Percentiles rank a stretch among this genome's conserved stretches.
Evolutionary conservation across 495 filamentous ascomycete genomes (phyloP).

Genomic region (Polyplosphaeria fusca): DNA sequence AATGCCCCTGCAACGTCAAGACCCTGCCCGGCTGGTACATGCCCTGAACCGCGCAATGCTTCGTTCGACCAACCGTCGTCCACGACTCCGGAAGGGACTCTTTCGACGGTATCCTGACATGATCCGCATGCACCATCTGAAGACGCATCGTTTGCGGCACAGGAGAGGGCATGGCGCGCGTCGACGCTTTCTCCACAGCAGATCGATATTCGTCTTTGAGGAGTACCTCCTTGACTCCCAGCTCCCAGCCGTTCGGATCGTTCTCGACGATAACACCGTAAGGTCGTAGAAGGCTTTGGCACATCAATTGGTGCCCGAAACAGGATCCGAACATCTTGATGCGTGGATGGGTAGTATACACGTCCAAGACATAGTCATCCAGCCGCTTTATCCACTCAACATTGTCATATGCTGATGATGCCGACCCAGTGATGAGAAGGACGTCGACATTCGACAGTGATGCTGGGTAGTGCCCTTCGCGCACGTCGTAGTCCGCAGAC

Average conservation of each 20-base stretch:
- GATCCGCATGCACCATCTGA: conserved; percentile 26
- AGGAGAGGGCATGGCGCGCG: not conserved
- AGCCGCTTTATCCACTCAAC: conserved; percentile 16
- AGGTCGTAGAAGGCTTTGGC: conserved; percentile 12
- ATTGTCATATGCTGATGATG: conserved; percentile 19
- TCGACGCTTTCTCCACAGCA: not conserved
- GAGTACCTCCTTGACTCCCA: conserved; percentile 15
- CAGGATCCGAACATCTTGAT: conserved; percentile 28
- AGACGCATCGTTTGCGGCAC: conserved; percentile 4
- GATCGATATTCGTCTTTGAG: conserved; percentile 8
- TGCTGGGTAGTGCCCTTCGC: conserved; percentile 7
- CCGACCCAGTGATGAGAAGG: conserved; percentile 27
- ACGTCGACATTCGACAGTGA: conserved; percentile 1
- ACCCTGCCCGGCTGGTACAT: conserved; percentile 21
- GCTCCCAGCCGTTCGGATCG: conserved; percentile 25
- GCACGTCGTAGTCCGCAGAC: conserved; percentile 16
- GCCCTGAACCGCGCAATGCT: conserved; percentile 20
- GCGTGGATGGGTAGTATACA: conserved; percentile 6
- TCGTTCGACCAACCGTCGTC: conserved; percentile 9
- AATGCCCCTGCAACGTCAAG: conserved; percentile 23
- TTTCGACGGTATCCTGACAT: conserved; percentile 14
- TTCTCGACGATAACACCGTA: conserved; percentile 21
- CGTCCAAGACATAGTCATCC: conserved; percentile 3
- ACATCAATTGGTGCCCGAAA: conserved; percentile 25
- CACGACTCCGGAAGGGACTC: conserved; percentile 12